Conservation (phyloP, 768 basidiomycete genomes). For the Amanita inopinata region DNA sequence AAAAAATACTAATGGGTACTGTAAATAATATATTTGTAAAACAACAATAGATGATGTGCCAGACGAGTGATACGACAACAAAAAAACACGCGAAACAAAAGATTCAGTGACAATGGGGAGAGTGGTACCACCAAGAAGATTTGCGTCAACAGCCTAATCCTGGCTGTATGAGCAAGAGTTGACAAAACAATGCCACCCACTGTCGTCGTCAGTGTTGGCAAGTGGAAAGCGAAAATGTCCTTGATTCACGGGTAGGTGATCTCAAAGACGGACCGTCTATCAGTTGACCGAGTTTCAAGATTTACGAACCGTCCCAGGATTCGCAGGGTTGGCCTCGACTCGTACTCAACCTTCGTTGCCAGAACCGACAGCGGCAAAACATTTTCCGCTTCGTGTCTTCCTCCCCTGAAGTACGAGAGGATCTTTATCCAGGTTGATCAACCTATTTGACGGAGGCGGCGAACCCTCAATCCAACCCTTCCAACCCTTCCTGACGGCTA, state of each 20-base stretch:
- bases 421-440: slow-evolving; percentile 73
- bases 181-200: neutral
- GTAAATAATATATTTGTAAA: too few relatives aligned
- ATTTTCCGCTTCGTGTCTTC: slow-evolving; percentile 76
- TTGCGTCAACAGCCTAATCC: too few relatives aligned
- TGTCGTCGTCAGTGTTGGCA: slow-evolving; percentile 1
- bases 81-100: too few relatives aligned
- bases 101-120: too few relatives aligned
- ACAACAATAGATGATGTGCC: too few relatives aligned
- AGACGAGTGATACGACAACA: too few relatives aligned
- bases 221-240: neutral
- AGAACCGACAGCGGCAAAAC: slow-evolving; percentile 73
- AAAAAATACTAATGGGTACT: too few relatives aligned
- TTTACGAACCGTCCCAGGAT: slow-evolving; percentile 6
- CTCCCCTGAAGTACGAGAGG: slow-evolving; percentile 64
- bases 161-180: too few relatives aligned
- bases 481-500: slow-evolving; percentile 72
- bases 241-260: slow-evolving; percentile 1
- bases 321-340: slow-evolving; percentile 9
- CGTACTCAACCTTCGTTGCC: slow-evolving; percentile 74
- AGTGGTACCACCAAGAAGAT: too few relatives aligned
- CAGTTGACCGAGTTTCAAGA: slow-evolving; percentile 1
- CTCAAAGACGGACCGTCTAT: slow-evolving; percentile 1
- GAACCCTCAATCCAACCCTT: slow-evolving; percentile 89
- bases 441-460: slow-evolving; percentile 66